phyloP scores from a whole-genome alignment of 768 basidiomycete species.

The Epithele typhae region DNA sequence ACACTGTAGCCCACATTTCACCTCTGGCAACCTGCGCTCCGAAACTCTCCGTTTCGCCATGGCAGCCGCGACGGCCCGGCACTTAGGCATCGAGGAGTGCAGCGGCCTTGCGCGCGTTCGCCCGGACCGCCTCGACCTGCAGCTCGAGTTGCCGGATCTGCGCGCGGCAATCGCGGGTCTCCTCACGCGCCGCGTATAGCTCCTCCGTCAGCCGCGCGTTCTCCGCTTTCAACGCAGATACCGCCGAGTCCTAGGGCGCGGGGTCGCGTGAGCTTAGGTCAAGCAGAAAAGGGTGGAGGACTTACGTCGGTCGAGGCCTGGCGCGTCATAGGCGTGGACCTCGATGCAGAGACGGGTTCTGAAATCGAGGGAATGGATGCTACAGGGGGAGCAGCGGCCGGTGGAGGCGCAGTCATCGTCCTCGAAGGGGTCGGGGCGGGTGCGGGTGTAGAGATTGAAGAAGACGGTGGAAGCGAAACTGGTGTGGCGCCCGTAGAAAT shows the following conservation, averaged over 20 bases:
- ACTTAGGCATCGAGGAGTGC: conserved; percentile 41
- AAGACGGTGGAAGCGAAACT: conserved; percentile 13
- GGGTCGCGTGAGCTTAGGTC: background rate
- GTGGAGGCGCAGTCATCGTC: too few species aligned
- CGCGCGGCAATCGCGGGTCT: conserved; percentile 75
- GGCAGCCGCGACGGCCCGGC: too few species aligned
- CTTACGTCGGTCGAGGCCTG: conserved; percentile 3
- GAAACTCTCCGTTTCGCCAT: too few species aligned
- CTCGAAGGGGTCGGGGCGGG: conserved; percentile 21
- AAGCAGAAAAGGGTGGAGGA: conserved; percentile 6
- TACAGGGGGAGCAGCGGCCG: too few species aligned
- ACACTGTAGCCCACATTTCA: too few species aligned
- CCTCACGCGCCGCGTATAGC: conserved; percentile 55
- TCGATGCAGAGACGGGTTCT: conserved; percentile 22
- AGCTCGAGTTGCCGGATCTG: conserved; percentile 82
- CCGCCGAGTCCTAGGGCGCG: conserved; percentile 13
- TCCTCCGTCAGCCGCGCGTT: conserved; percentile 42
- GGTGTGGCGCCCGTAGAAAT: conserved; percentile 29
- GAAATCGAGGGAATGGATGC: too few species aligned
- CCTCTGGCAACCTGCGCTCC: too few species aligned
- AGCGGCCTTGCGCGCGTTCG: conserved; percentile 74
- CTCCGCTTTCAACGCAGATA: too few species aligned
- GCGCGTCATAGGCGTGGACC: conserved; percentile 27
- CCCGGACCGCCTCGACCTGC: conserved; percentile 70
- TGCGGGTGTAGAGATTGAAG: conserved; percentile 25